Evolutionary conservation across 306 rosid species (phyloP).

Genomic region (Prosopis cineraria): DNA sequence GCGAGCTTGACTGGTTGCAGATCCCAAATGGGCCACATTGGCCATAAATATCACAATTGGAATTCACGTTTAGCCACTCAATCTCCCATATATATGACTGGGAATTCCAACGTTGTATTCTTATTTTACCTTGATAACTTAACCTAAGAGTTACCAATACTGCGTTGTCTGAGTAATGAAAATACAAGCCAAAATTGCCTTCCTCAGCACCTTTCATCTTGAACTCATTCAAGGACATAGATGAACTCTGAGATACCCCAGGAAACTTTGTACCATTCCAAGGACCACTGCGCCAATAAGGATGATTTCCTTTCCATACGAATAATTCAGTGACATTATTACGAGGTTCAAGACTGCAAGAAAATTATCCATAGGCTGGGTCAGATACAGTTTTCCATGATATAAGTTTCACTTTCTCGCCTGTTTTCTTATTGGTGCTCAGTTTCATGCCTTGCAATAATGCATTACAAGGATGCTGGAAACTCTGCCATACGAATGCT

Average conservation of each 20-base stretch:
- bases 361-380: conserved; percentile 33
- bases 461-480: no score
- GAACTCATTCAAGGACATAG: not conserved
- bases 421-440: not conserved
- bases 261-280: conserved; percentile 32
- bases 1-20: no score
- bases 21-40: no score
- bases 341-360: not conserved
- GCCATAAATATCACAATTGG: no score
- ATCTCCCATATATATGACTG: no score
- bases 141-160: not conserved
- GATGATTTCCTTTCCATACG: conserved; percentile 34
- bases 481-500: no score
- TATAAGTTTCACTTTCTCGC: no score
- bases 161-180: not conserved
- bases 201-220: not conserved
- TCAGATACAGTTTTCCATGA: conserved; percentile 38
- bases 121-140: conserved; percentile 17
- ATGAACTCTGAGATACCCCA: not conserved
- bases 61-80: no score
- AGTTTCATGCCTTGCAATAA: conserved; percentile 7
- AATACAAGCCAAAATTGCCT: conserved; percentile 23
- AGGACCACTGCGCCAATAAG: conserved; percentile 39
- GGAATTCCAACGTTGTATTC: not conserved
- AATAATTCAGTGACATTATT: conserved; percentile 25